Evolutionary conservation across 176 grass and related monocot genomes (phyloP), one percentile per base, ranked within the genome.

Genomic region (Paspalum notatum): DNA sequence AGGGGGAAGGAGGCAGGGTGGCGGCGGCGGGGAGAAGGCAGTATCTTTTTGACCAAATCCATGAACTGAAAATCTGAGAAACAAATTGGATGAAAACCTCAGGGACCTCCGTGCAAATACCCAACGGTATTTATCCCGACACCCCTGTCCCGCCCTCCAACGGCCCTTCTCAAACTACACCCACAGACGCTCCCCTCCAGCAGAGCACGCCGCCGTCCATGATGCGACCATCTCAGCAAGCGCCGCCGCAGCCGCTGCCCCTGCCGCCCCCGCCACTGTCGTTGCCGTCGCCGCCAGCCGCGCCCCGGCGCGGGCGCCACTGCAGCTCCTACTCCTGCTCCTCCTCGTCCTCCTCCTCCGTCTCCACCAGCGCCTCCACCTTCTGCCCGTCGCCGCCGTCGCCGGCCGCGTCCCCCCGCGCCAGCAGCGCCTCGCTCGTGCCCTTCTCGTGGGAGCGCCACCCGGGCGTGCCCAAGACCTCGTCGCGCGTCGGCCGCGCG

Each of bases 381-480:
- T 89, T 78, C 60, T 79, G 71, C 66, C 62, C 45, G 53, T 75
- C 74, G 49, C 55, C 74, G 49, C 55, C 79, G 49, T 86, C 82
- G 15, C 64, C 73, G 3, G 82, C 89, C 5, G 41, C 76, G 24
- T 86, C 83, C 3, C 63, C 79, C 9, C 80, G 63, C 49, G 25
- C 74, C 48, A 80, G 44, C 26, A 7, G 41, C 21, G 4, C 69
- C 39, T 21, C 88, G 60, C 40, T 93, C 46, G 82, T 89, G 0
- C 96, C 96, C 5, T 99, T 99, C 89, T 95, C 90, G n/a, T 99
- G 96, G 96, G 96, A 99, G 82, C 90, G 77, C 27, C 88, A 83
- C 64, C 86, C 96, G 1, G 96, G 96, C 37, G 89, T 93, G 46
- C 96, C 96, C 54, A 95, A 93, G 77, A 80, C 20, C 74, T 68